Percentiles rank a stretch among this genome's conserved stretches.
Conservation (phyloP, 352 stramenopile genomes). For the Pythium grandisporangium region DNA sequence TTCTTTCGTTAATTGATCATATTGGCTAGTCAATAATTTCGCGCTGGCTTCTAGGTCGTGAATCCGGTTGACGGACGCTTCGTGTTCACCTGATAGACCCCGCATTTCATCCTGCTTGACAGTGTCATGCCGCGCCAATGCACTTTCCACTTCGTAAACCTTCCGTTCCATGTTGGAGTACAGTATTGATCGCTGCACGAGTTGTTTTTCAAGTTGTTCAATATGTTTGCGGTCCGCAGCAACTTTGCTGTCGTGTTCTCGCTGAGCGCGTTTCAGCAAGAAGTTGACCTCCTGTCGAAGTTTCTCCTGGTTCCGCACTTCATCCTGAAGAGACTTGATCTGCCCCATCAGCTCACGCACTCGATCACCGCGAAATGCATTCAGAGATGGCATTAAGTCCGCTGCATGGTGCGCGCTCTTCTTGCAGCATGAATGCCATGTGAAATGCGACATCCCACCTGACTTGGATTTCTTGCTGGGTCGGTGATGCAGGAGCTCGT, state of each 20-base stretch:
- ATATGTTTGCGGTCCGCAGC: slow-evolving; percentile 52
- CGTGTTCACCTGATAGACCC: slow-evolving; percentile 18
- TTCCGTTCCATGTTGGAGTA: slow-evolving; percentile 57
- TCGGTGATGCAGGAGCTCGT: slow-evolving; percentile 52
- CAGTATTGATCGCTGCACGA: slow-evolving; percentile 56
- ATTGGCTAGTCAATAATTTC: slow-evolving; percentile 13
- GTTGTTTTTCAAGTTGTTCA: slow-evolving; percentile 64
- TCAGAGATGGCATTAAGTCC: slow-evolving; percentile 66
- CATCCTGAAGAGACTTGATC: slow-evolving; percentile 39
- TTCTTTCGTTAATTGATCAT: slow-evolving; percentile 20
- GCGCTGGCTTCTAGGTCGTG: slow-evolving; percentile 31
- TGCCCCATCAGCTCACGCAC: slow-evolving; percentile 46
- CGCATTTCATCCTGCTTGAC: slow-evolving; percentile 35
- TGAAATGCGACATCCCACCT: slow-evolving; percentile 24
- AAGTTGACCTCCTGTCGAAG: slow-evolving; percentile 54
- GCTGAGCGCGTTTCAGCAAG: slow-evolving; percentile 61
- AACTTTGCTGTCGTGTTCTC: slow-evolving; percentile 61
- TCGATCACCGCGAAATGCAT: slow-evolving; percentile 64
- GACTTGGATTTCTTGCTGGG: slow-evolving; percentile 26
- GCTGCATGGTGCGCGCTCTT: slow-evolving; percentile 56
- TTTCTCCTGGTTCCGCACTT: slow-evolving; percentile 52
- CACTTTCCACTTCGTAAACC: slow-evolving; percentile 59
- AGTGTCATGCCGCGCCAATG: slow-evolving; percentile 36
- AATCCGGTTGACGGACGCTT: slow-evolving; percentile 16
- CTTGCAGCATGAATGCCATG: slow-evolving; percentile 80